Evolutionary conservation across 2,329 filamentous ascomycete species (phyloP).

Genomic region (Lachnellula subtilissima): DNA sequence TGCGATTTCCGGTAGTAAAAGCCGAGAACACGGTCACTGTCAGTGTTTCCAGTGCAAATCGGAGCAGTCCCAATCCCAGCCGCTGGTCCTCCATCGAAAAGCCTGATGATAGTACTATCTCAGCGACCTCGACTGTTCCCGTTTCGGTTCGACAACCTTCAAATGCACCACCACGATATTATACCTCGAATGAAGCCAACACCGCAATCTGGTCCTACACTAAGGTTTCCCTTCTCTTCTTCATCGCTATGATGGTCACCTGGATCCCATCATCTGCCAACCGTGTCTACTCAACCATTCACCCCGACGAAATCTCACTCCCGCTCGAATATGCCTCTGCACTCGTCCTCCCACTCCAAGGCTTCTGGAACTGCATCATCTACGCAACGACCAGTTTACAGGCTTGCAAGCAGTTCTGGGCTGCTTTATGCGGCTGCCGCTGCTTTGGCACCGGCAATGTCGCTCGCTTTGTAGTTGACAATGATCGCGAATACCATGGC

Average conservation of each 20-base stretch:
- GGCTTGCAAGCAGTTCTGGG: constrained; percentile 48
- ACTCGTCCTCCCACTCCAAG: constrained; percentile 73
- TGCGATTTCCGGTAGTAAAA: not conserved
- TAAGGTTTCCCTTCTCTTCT: constrained; percentile 67
- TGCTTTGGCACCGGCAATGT: not conserved
- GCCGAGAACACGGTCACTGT: constrained; percentile 9
- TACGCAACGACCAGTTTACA: constrained; percentile 67
- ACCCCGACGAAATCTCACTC: constrained; percentile 48
- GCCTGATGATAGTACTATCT: not conserved
- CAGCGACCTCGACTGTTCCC: not conserved
- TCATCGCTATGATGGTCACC: constrained; percentile 64
- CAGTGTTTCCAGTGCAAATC: constrained; percentile 7
- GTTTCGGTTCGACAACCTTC: not conserved
- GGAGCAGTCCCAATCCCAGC: not conserved
- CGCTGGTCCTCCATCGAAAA: not conserved
- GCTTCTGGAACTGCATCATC: constrained; percentile 79
- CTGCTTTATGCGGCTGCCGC: not conserved
- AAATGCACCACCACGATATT: constrained; percentile 1
- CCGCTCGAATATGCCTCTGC: constrained; percentile 65
- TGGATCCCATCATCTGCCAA: constrained; percentile 78
- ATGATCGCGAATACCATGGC: not conserved
- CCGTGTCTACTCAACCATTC: constrained; percentile 64
- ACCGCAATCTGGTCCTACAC: constrained; percentile 65
- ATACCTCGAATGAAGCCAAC: constrained; percentile 36
- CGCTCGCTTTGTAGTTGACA: not conserved